Conservation (phyloP, 768 basidiomycete genomes). For the Kwoniella sp. region DNA sequence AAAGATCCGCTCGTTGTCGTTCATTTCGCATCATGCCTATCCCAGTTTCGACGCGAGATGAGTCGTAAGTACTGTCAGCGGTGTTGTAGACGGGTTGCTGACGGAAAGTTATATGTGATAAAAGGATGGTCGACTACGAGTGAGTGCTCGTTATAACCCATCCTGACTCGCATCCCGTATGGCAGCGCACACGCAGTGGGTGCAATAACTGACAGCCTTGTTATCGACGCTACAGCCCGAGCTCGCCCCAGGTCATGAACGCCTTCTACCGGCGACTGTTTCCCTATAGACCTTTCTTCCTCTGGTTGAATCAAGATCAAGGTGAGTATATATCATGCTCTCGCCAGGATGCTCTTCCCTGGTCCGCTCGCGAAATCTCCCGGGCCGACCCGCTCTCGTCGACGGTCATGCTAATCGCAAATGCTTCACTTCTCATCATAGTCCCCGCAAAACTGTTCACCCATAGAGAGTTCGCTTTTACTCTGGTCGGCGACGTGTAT, state of each 20-base stretch:
- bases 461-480: conserved; percentile 94
- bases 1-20: too few species aligned
- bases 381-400: neutral
- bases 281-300: conserved; percentile 90
- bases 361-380: neutral
- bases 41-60: too few species aligned
- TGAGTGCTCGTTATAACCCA: conserved; percentile 9
- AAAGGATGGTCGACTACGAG: conserved; percentile 40
- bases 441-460: conserved; percentile 76
- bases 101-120: too few species aligned
- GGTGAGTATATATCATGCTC: conserved; percentile 51
- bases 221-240: conserved; percentile 35
- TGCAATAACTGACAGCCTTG: too few species aligned
- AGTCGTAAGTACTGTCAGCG: too few species aligned
- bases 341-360: neutral
- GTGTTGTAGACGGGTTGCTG: neutral
- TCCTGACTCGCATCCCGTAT: too few species aligned
- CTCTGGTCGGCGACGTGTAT: conserved; percentile 85
- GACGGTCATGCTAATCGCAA: too few species aligned
- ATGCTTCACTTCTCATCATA: conserved; percentile 26
- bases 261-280: conserved; percentile 87
- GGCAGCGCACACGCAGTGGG: too few species aligned
- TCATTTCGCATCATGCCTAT: too few species aligned
- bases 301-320: conserved; percentile 93
- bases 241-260: conserved; percentile 68